Percentiles rank a stretch among this genome's conserved stretches.
Evolutionary conservation across 345 rosid genomes (phyloP).

Genomic region (Barbarea vulgaris): DNA sequence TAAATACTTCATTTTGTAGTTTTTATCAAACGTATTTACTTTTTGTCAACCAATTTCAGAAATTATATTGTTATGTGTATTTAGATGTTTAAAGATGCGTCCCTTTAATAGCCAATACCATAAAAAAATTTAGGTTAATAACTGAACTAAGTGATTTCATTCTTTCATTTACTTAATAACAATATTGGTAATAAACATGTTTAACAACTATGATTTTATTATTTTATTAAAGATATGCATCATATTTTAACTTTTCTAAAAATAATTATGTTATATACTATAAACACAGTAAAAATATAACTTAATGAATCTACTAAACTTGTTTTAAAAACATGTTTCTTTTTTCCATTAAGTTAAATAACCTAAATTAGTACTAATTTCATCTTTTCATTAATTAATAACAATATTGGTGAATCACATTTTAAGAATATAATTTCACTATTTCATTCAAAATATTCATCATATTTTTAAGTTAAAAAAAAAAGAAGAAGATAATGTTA

Average conservation of each 20-base stretch:
- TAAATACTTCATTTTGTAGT: background rate
- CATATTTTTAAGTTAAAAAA: background rate
- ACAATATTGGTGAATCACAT: background rate
- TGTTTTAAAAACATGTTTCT: background rate
- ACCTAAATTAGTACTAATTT: too few relatives aligned
- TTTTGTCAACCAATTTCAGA: conserved; percentile 6
- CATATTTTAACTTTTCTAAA: background rate
- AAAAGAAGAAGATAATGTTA: too few relatives aligned
- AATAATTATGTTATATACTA: background rate
- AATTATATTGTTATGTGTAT: background rate
- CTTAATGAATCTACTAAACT: background rate
- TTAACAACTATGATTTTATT: background rate
- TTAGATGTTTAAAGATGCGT: background rate
- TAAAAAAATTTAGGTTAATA: background rate
- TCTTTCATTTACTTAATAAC: background rate
- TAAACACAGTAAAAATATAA: background rate
- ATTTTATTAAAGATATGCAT: background rate
- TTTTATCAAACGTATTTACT: background rate
- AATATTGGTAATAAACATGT: background rate
- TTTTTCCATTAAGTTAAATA: too few relatives aligned
- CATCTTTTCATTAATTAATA: too few relatives aligned
- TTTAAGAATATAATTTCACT: background rate
- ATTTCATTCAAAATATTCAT: background rate
- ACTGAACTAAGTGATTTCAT: conserved; percentile 2
- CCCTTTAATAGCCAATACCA: background rate